Percentiles rank a stretch among this genome's conserved stretches.
phyloP scores from a whole-genome alignment of 2,329 filamentous ascomycete species.

The Coniella vitis region DNA sequence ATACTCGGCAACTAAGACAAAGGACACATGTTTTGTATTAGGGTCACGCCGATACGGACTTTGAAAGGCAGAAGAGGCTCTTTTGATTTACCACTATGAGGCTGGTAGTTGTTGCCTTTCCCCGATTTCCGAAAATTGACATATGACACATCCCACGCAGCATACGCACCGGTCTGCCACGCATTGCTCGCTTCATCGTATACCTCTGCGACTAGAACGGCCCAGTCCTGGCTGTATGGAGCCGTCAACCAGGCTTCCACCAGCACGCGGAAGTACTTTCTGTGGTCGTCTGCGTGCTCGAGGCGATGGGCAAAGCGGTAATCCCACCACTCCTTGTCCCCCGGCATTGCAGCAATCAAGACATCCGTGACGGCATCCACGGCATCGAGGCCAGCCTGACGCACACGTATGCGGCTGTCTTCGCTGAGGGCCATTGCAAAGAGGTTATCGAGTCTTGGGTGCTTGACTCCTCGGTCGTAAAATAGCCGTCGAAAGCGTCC shows the following conservation, averaged over 20 bases:
- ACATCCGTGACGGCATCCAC: constrained; percentile 5
- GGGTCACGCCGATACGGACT: neutral
- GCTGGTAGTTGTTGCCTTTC: neutral
- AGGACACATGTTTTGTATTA: neutral
- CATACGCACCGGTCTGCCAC: neutral
- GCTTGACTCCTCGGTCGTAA: too few relatives aligned
- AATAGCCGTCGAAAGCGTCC: too few relatives aligned
- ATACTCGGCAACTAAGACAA: neutral
- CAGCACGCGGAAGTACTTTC: constrained; percentile 1
- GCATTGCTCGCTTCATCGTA: neutral
- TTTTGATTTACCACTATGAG: neutral
- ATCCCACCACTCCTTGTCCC: constrained; percentile 5
- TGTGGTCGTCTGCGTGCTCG: constrained; percentile 2
- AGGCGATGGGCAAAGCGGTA: constrained; percentile 4
- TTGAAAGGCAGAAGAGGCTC: too few relatives aligned
- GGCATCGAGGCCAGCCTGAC: constrained; percentile 1
- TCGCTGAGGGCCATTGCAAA: neutral
- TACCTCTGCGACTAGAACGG: constrained; percentile 1
- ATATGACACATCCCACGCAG: constrained; percentile 7
- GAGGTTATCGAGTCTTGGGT: too few relatives aligned
- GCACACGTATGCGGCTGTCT: neutral
- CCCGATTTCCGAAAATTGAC: constrained; percentile 2
- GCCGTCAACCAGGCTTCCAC: constrained; percentile 1
- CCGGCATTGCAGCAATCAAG: constrained; percentile 4
- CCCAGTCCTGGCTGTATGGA: neutral